Percentiles rank a stretch among this genome's conserved stretches.
Evolutionary conservation across 108 stramenopile genomes (phyloP).

Genomic region (Stephanodiscus triporus): DNA sequence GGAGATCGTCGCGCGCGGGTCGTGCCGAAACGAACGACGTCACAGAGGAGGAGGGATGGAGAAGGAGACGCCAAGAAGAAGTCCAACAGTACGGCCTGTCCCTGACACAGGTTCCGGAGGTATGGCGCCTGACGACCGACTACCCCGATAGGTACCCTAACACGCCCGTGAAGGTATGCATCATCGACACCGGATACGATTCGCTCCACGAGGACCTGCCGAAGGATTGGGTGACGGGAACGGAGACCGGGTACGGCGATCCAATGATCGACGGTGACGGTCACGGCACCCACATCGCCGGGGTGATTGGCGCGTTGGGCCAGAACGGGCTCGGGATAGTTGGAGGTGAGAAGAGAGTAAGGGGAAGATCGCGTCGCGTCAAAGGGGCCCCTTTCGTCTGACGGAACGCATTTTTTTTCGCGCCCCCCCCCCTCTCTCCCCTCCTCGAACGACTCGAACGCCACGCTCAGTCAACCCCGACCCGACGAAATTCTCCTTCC

Average conservation of each 20-base stretch:
- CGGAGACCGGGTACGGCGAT: conserved; percentile 34
- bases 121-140: conserved; percentile 10
- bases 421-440: neutral
- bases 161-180: conserved; percentile 49
- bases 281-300: conserved; percentile 70
- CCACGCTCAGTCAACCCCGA: conserved; percentile 37
- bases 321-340: conserved; percentile 59
- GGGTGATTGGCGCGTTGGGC: conserved; percentile 63
- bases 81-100: conserved; percentile 25
- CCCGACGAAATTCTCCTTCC: conserved; percentile 45
- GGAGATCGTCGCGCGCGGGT: neutral
- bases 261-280: conserved; percentile 34
- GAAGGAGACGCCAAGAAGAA: conserved; percentile 7
- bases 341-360: conserved; percentile 30
- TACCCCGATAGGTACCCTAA: conserved; percentile 22
- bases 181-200: conserved; percentile 57
- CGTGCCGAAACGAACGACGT: conserved; percentile 3
- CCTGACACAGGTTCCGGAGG: conserved; percentile 26
- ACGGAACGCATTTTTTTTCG: neutral
- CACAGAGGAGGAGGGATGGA: neutral
- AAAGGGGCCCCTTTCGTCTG: neutral
- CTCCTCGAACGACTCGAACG: neutral
- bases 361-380: neutral
- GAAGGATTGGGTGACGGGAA: conserved; percentile 27
- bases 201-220: conserved; percentile 47